Conservation (phyloP, 1,284 basidiomycete species). For the Stereum hirsutum region DNA sequence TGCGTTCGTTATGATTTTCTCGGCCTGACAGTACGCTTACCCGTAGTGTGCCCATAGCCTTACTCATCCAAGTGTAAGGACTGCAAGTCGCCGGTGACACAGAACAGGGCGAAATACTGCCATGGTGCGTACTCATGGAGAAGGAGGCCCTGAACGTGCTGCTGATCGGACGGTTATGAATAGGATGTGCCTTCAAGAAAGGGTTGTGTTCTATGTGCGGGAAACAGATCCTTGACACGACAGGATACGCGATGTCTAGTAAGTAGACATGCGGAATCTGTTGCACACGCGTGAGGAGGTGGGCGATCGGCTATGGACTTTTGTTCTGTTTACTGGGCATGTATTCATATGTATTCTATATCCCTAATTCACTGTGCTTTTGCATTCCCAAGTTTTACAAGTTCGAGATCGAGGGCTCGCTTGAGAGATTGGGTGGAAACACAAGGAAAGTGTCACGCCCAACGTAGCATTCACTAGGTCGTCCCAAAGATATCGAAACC, state of each 20-base stretch:
- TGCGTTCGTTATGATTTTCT: conserved; percentile 20
- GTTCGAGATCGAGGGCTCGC: too few species aligned
- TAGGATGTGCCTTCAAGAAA: conserved; percentile 81
- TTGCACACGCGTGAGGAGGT: too few species aligned
- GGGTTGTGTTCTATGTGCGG: conserved; percentile 79
- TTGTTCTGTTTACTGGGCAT: too few species aligned
- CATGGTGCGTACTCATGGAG: conserved; percentile 44
- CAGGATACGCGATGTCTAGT: conserved; percentile 74
- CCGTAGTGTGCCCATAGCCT: conserved; percentile 35
- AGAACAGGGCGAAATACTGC: conserved; percentile 80
- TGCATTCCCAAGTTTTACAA: too few species aligned
- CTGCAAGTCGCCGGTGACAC: conserved; percentile 71
- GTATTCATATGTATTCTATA: too few species aligned
- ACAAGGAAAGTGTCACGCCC: too few species aligned
- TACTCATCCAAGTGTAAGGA: conserved; percentile 79
- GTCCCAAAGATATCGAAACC: too few species aligned
- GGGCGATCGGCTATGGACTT: too few species aligned
- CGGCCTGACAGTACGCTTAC: not conserved
- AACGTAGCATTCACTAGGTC: too few species aligned
- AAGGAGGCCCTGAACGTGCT: conserved; percentile 3
- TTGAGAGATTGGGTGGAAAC: too few species aligned
- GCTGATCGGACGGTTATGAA: conserved; percentile 6
- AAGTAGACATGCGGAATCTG: conserved; percentile 45
- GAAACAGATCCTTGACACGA: conserved; percentile 73
- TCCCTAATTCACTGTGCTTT: too few species aligned